Conservation (phyloP, 805 yeast genomes). For the Geotrichum ghanense region DNA sequence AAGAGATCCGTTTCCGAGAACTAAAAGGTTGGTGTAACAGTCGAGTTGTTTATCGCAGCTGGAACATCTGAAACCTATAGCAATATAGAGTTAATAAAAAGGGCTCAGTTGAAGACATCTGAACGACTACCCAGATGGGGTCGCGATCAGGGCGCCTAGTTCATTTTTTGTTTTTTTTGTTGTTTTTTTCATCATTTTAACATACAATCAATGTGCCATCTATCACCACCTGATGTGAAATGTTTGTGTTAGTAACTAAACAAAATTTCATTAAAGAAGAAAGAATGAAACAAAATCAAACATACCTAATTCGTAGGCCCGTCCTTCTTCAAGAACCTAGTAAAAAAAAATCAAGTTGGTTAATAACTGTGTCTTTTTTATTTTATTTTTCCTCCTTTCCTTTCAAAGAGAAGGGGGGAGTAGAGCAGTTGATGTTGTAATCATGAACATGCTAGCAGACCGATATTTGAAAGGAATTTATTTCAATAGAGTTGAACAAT, state of each 20-base stretch:
- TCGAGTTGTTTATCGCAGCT: constrained; percentile 70
- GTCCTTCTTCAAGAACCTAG: constrained; percentile 67
- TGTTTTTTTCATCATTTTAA: not conserved
- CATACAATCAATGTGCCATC: constrained; percentile 87
- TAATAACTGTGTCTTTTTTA: constrained; percentile 9
- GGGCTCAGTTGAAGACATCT: not conserved
- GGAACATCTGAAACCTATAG: constrained; percentile 58
- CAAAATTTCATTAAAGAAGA: no score
- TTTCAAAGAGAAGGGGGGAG: no score
- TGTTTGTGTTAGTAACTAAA: not conserved
- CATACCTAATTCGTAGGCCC: constrained; percentile 70
- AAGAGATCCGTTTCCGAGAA: constrained; percentile 82
- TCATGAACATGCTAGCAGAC: no score
- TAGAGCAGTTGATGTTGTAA: no score
- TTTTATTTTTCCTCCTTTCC: no score
- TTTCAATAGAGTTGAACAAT: no score
- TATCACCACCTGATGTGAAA: constrained; percentile 50
- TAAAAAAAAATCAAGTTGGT: constrained; percentile 25
- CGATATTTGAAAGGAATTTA: no score
- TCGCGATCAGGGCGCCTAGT: no score
- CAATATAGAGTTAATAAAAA: not conserved
- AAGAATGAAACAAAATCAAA: no score
- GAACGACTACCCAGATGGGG: no score
- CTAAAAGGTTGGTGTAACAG: constrained; percentile 80
- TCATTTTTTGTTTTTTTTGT: not conserved